Percentiles rank a stretch among this genome's conserved stretches.
Conservation (phyloP, 1,284 basidiomycete genomes). For the Boletus sp. region DNA sequence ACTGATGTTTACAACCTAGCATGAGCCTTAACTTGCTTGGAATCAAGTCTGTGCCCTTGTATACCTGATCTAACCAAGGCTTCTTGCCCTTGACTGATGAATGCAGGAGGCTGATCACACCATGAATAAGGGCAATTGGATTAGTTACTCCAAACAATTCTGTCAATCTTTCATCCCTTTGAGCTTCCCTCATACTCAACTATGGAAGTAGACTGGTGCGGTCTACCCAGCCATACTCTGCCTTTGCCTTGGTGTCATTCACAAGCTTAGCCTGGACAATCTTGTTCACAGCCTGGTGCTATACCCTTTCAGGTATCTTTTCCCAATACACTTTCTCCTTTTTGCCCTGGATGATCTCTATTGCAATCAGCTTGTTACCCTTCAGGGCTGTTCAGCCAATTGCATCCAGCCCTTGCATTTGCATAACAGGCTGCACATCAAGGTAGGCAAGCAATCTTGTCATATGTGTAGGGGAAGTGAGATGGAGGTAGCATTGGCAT, state of each 20-base stretch:
- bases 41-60: slow-evolving; percentile 64
- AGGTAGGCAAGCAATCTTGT: slow-evolving; percentile 52
- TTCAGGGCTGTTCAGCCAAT: slow-evolving; percentile 32
- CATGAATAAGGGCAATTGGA: slow-evolving; percentile 69
- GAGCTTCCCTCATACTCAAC: slow-evolving; percentile 1
- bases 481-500: slow-evolving; percentile 70
- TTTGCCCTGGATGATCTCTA: slow-evolving; percentile 63
- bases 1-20: slow-evolving; percentile 39
- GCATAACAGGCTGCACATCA: slow-evolving; percentile 38
- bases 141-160: slow-evolving; percentile 81
- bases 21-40: slow-evolving; percentile 76
- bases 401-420: slow-evolving; percentile 55
- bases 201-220: slow-evolving; percentile 67
- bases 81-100: slow-evolving; percentile 63
- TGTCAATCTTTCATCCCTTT: slow-evolving; percentile 40
- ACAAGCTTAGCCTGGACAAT: slow-evolving; percentile 23
- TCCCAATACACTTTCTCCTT: slow-evolving; percentile 77
- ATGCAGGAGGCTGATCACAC: slow-evolving; percentile 56
- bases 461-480: slow-evolving; percentile 56
- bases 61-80: slow-evolving; percentile 55
- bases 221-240: slow-evolving; percentile 61
- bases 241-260: background rate
- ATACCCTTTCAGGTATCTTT: slow-evolving; percentile 72
- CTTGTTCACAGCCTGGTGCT: slow-evolving; percentile 60
- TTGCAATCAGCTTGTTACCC: slow-evolving; percentile 41